Percentiles rank a stretch among this genome's conserved stretches.
Conservation (phyloP, 108 stramenopile species). For the Stephanodiscus triporus region DNA sequence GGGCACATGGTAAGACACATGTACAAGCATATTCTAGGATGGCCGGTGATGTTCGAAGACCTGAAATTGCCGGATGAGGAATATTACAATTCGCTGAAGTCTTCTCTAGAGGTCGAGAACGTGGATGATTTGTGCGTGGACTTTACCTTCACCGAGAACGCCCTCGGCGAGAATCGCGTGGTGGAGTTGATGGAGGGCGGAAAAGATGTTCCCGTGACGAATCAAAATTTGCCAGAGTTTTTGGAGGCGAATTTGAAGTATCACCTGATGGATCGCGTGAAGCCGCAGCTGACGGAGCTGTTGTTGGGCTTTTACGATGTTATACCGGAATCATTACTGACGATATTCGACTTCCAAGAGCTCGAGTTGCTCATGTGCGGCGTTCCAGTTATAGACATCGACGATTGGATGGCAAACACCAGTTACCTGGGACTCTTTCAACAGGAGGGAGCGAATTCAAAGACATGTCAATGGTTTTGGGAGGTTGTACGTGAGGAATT, state of each 20-base stretch:
- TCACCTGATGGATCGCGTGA: slow-evolving; percentile 85
- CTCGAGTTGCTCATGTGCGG: slow-evolving; percentile 98
- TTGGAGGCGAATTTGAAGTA: slow-evolving; percentile 90
- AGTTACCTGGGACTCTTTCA: slow-evolving; percentile 85
- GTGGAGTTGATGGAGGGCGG: slow-evolving; percentile 92
- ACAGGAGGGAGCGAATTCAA: slow-evolving; percentile 52
- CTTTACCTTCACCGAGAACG: slow-evolving; percentile 94
- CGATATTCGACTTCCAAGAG: slow-evolving; percentile 96
- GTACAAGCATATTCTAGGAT: slow-evolving; percentile 98
- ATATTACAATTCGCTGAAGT: slow-evolving; percentile 81
- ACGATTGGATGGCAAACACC: slow-evolving; percentile 91
- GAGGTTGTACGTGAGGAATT: slow-evolving; percentile 87
- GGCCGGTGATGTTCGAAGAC: slow-evolving; percentile 95
- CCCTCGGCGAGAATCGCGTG: slow-evolving; percentile 74
- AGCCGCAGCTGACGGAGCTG: slow-evolving; percentile 87
- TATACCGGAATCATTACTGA: slow-evolving; percentile 92
- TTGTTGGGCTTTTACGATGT: slow-evolving; percentile 96
- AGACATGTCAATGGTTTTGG: slow-evolving; percentile 95
- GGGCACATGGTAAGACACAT: slow-evolving; percentile 97
- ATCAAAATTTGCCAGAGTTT: slow-evolving; percentile 93
- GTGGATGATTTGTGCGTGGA: slow-evolving; percentile 90
- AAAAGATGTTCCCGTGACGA: slow-evolving; percentile 85
- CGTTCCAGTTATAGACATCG: slow-evolving; percentile 92
- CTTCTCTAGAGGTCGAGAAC: slow-evolving; percentile 70
- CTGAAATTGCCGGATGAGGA: slow-evolving; percentile 87